Evolutionary conservation across 371 early-diverging fungal species (phyloP).

Genomic region (Rhizomucor pusillus): DNA sequence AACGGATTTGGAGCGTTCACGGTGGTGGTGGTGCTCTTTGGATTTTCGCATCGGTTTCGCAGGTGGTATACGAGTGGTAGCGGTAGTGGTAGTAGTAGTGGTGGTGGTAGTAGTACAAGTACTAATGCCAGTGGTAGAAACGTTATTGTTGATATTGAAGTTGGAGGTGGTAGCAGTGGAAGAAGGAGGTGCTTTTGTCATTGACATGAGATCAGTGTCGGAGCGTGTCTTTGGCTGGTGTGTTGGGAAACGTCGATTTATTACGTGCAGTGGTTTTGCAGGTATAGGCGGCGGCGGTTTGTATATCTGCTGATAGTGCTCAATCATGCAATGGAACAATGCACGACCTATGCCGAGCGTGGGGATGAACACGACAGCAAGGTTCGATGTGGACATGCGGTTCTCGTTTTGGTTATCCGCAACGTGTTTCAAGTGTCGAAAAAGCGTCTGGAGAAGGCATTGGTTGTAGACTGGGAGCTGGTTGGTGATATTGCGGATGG

Average conservation of each 20-base stretch:
- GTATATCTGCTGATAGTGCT: conserved; percentile 19
- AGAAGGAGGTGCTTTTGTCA: background rate
- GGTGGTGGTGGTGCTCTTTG: conserved; percentile 17
- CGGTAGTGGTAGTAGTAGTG: conserved; percentile 5
- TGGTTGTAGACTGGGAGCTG: conserved; percentile 56
- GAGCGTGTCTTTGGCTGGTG: conserved; percentile 25
- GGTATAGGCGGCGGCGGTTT: conserved; percentile 32
- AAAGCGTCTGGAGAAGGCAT: conserved; percentile 53
- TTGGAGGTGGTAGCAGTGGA: conserved; percentile 22
- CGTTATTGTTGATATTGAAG: conserved; percentile 5
- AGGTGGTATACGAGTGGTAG: conserved; percentile 2
- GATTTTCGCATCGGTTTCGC: conserved; percentile 7
- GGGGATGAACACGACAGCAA: conserved; percentile 81
- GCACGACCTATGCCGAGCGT: conserved; percentile 72
- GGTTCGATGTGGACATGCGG: conserved; percentile 78
- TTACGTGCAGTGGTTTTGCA: conserved; percentile 29
- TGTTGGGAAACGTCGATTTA: background rate
- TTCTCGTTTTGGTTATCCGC: conserved; percentile 59
- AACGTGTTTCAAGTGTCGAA: conserved; percentile 68
- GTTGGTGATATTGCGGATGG: conserved; percentile 36
- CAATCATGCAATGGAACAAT: conserved; percentile 60
- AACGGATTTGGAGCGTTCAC: conserved; percentile 34
- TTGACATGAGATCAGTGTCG: conserved; percentile 20
- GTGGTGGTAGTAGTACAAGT: background rate
- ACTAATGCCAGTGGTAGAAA: conserved; percentile 4